Evolutionary conservation across 1,284 basidiomycete genomes (phyloP).

Genomic region (Cutaneotrichosporon sp.): DNA sequence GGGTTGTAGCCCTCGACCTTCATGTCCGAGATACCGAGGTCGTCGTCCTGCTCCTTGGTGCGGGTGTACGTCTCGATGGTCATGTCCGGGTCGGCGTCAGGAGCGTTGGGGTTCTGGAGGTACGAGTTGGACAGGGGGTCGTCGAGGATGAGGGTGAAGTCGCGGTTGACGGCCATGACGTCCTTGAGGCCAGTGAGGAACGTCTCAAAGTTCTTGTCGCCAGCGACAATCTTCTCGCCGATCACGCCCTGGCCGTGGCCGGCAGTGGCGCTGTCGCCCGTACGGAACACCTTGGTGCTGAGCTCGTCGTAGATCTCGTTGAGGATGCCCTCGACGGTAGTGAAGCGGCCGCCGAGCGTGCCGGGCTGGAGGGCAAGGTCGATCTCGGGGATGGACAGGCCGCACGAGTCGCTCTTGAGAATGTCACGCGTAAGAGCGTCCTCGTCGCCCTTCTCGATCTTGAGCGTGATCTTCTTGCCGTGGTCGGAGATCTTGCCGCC

Average conservation of each 20-base stretch:
- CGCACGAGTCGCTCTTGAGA: conserved; percentile 92
- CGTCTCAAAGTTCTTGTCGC: conserved; percentile 59
- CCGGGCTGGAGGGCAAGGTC: conserved; percentile 87
- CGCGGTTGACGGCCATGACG: conserved; percentile 66
- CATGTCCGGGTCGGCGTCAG: conserved; percentile 89
- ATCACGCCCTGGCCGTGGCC: conserved; percentile 34
- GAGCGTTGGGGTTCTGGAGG: conserved; percentile 89
- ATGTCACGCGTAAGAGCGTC: conserved; percentile 94
- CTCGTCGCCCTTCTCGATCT: conserved; percentile 68
- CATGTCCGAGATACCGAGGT: conserved; percentile 94
- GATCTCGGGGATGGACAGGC: conserved; percentile 88
- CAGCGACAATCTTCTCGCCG: conserved; percentile 47
- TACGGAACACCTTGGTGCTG: conserved; percentile 77
- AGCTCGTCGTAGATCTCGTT: conserved; percentile 95
- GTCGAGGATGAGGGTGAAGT: conserved; percentile 89
- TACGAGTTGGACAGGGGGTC: conserved; percentile 95
- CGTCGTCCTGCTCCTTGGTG: conserved; percentile 87
- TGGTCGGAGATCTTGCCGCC: conserved; percentile 78
- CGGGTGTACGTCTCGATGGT: conserved; percentile 75
- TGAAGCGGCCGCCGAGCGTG: conserved; percentile 96
- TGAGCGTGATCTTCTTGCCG: conserved; percentile 82
- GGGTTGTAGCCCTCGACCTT: conserved; percentile 77
- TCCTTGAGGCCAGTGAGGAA: conserved; percentile 78
- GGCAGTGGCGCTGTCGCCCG: conserved; percentile 39
- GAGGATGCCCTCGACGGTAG: conserved; percentile 91